Evolutionary conservation across 495 filamentous ascomycete species (phyloP).

Genomic region (Beverwykella pulmonaria): DNA sequence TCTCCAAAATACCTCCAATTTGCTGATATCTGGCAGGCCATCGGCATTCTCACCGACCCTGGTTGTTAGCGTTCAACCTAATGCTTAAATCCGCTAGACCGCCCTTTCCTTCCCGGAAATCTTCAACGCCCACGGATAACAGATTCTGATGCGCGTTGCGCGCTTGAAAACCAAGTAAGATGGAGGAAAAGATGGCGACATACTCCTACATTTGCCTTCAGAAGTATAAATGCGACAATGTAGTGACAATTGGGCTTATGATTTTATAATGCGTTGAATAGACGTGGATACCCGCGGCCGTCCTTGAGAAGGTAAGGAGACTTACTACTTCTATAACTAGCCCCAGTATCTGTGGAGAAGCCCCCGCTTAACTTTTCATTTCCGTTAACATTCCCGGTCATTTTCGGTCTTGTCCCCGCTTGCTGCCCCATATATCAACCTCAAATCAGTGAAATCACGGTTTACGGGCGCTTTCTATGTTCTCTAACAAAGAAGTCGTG

Average conservation of each 20-base stretch:
- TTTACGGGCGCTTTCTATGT: too few relatives aligned
- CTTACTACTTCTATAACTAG: neutral
- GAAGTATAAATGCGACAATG: neutral
- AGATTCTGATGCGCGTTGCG: neutral
- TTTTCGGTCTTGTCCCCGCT: neutral
- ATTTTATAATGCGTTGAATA: neutral
- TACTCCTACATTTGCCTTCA: neutral
- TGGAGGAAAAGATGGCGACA: neutral
- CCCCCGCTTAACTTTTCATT: neutral
- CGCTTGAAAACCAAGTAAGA: neutral
- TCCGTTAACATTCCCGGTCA: neutral
- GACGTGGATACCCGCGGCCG: neutral
- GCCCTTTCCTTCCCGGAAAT: neutral
- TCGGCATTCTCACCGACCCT: conserved; percentile 3
- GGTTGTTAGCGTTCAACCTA: neutral
- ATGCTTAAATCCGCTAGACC: neutral
- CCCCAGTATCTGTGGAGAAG: neutral
- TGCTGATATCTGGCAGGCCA: neutral
- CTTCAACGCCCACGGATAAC: neutral
- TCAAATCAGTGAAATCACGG: too few relatives aligned
- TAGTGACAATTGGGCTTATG: neutral
- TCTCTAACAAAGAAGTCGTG: too few relatives aligned
- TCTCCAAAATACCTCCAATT: too few relatives aligned
- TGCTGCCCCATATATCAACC: neutral
- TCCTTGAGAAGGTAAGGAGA: neutral